Evolutionary conservation across 139 green algal genomes (phyloP).

Genomic region (Volvox reticuliferus): DNA sequence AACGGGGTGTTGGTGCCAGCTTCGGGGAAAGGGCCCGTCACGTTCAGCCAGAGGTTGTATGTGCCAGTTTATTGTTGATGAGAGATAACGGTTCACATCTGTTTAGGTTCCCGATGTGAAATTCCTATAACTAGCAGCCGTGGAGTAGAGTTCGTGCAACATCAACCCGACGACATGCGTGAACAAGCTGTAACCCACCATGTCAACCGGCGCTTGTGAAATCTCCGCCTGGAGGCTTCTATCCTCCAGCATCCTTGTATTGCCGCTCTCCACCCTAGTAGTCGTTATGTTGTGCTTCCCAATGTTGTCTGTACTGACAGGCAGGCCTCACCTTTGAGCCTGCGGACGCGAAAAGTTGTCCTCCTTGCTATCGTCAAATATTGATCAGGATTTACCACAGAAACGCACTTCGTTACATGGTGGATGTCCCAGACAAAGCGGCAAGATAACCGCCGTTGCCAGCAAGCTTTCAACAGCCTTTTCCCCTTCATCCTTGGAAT

Average conservation of each 20-base stretch:
- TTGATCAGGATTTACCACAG: background rate
- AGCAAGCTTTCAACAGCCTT: background rate
- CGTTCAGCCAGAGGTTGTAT: too few relatives aligned
- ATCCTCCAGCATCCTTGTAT: constrained; percentile 20
- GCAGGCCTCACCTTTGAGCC: constrained; percentile 12
- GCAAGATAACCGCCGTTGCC: constrained; percentile 23
- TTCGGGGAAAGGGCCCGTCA: too few relatives aligned
- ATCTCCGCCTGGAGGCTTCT: constrained; percentile 20
- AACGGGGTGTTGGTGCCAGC: too few relatives aligned
- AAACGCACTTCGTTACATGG: background rate
- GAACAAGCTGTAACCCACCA: constrained; percentile 22
- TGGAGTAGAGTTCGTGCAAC: too few relatives aligned
- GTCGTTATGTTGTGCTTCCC: constrained; percentile 16
- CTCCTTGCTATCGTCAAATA: background rate
- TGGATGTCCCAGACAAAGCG: background rate
- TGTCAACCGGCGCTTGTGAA: constrained; percentile 18
- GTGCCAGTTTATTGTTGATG: too few relatives aligned
- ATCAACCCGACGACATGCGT: background rate
- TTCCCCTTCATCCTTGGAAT: background rate
- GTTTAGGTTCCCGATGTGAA: too few relatives aligned
- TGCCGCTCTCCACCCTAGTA: constrained; percentile 7
- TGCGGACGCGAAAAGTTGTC: background rate
- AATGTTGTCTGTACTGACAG: constrained; percentile 16
- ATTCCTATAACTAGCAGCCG: too few relatives aligned
- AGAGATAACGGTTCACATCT: too few relatives aligned